Conservation (phyloP, 2,329 filamentous ascomycete species). For the Dactylellina cionopaga region DNA sequence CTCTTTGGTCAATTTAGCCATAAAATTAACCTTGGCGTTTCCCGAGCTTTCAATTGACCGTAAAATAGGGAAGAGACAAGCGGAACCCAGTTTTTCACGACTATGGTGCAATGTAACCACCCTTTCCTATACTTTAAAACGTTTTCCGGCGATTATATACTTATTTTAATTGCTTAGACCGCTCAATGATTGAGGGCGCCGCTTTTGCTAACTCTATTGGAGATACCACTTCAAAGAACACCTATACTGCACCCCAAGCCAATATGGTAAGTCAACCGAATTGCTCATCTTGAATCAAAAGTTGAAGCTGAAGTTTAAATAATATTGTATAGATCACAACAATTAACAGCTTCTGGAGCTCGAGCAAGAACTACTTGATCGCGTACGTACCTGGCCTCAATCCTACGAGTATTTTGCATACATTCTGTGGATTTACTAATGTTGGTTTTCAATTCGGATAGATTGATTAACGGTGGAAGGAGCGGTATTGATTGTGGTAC, state of each 20-base stretch:
- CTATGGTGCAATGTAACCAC: conserved; percentile 69
- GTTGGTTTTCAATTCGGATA: background rate
- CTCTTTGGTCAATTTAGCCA: background rate
- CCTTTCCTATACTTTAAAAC: background rate
- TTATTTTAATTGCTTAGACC: conserved; percentile 61
- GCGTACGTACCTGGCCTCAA: conserved; percentile 60
- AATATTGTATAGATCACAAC: conserved; percentile 66
- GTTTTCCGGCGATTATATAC: background rate
- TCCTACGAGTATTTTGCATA: background rate
- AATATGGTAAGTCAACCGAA: conserved; percentile 66
- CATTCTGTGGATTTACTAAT: background rate
- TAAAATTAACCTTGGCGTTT: background rate
- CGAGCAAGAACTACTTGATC: conserved; percentile 68
- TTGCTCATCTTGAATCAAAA: background rate
- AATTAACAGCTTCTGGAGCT: conserved; percentile 78
- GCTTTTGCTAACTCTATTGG: conserved; percentile 74
- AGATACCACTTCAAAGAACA: conserved; percentile 65
- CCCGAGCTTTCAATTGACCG: background rate
- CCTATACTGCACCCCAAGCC: conserved; percentile 70
- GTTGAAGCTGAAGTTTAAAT: background rate
- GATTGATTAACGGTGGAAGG: conserved; percentile 74
- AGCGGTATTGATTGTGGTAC: conserved; percentile 78
- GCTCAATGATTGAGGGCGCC: conserved; percentile 70
- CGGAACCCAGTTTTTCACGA: conserved; percentile 77
- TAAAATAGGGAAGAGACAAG: conserved; percentile 60